Evolutionary conservation across 2,329 filamentous ascomycete species (phyloP).

Genomic region (Penicillium sp.): DNA sequence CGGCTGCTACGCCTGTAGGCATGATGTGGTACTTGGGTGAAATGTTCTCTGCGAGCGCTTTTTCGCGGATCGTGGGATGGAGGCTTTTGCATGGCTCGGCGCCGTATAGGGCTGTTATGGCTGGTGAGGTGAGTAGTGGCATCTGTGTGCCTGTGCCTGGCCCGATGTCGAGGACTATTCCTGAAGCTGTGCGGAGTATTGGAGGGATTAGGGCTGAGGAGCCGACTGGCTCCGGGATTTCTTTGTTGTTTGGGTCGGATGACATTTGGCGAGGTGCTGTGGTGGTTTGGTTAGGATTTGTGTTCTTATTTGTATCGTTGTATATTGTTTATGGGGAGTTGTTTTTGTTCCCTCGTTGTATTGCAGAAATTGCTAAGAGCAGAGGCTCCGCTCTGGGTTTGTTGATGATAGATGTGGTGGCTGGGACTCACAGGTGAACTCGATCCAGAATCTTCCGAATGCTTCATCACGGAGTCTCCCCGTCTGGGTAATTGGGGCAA

Average conservation of each 20-base stretch:
- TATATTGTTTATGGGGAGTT: background rate
- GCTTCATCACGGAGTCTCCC: constrained; percentile 40
- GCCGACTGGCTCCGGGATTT: constrained; percentile 14
- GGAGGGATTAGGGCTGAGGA: constrained; percentile 44
- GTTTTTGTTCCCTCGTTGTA: no score
- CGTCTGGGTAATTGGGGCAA: constrained; percentile 36
- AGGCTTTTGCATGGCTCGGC: constrained; percentile 54
- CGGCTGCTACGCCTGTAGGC: constrained; percentile 48
- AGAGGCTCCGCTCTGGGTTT: background rate
- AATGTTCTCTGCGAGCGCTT: constrained; percentile 45
- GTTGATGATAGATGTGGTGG: background rate
- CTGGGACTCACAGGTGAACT: constrained; percentile 35
- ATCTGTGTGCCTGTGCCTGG: constrained; percentile 56
- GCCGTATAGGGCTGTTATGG: constrained; percentile 53
- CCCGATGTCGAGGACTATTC: constrained; percentile 51
- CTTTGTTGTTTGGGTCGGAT: constrained; percentile 14
- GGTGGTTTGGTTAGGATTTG: constrained; percentile 1
- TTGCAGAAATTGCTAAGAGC: background rate
- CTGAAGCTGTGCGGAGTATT: constrained; percentile 42
- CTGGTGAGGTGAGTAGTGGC: constrained; percentile 44
- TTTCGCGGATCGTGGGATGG: constrained; percentile 46
- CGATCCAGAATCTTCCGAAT: constrained; percentile 45
- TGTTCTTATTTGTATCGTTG: background rate
- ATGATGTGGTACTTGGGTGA: constrained; percentile 52
- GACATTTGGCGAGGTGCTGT: constrained; percentile 13